Evolutionary conservation across 805 yeast genomes (phyloP).

Genomic region (Millerozyma miso): DNA sequence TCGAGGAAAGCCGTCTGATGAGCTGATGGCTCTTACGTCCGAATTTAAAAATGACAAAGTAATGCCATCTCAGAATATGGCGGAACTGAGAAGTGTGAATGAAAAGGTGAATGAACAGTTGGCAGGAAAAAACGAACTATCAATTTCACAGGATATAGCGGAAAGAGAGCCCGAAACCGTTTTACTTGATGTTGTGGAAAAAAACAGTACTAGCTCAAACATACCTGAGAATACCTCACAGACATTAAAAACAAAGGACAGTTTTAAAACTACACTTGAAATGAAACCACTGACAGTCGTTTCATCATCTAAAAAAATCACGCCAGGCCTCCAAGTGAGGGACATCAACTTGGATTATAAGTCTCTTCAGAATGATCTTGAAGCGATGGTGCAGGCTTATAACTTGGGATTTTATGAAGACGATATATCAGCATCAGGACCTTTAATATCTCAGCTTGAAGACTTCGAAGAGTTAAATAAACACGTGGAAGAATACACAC

Average conservation of each 20-base stretch:
- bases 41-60: background rate
- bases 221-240: background rate
- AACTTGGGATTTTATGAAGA: constrained; percentile 58
- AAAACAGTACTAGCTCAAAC: background rate
- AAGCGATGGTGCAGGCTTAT: constrained; percentile 59
- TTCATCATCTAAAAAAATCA: background rate
- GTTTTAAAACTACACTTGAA: background rate
- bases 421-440: constrained; percentile 52
- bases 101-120: background rate
- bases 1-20: background rate
- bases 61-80: background rate
- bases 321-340: constrained; percentile 15
- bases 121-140: background rate
- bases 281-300: background rate
- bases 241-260: background rate
- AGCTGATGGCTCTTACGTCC: background rate
- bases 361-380: constrained; percentile 42
- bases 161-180: background rate
- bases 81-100: too few species aligned
- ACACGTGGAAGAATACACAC: constrained; percentile 21
- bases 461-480: constrained; percentile 54
- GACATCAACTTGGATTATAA: constrained; percentile 25
- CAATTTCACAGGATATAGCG: too few species aligned
- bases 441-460: constrained; percentile 47
- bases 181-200: background rate